Base-by-base conservation (phyloP, 2,329 filamentous ascomycete species). In the Ilyonectria mors-panacis region DNA sequence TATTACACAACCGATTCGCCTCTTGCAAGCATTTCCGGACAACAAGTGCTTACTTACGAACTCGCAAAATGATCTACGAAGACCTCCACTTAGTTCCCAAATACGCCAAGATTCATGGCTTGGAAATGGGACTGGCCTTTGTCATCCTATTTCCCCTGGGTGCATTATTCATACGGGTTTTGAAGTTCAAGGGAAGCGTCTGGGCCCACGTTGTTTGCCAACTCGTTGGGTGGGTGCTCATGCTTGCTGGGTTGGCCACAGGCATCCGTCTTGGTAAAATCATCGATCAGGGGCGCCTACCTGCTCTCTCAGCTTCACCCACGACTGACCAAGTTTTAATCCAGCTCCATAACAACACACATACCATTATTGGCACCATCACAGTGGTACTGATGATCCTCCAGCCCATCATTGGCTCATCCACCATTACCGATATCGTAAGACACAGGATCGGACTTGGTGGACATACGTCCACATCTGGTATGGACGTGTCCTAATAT, bases 201-300 rank as follows among this genome's bases (percentile, higher is more conserved):
- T 51, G 56, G 56, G 45, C 56, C 15, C 56, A 59, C 17, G 56
- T 50, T 23, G 45, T 44, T n/a, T 59, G 44, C 19, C 56, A 59
- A 50, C 21, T 51, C 8, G 17, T 59, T 39, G 56, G 56, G 0
- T 59, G 26, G 12, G 21, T 37, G n/a, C 56, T 59, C 56, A 59
- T 59, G 30, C 13, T 51, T 23, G 21, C 45, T 19, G 56, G 57
- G 15, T 35, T 48, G 4, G 57, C n/a, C 30, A 51, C 45, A 13
- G 57, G 57, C 6, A 50, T 59, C 9, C 57, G 57, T 2, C 23
- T 51, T 2, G 57, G 57, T 3, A 59, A 59, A n/a, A 50, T 59
- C 26, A 37, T 51, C 12, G 57, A 51, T 23, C 8, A 7, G 1
- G 57, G 51, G 3, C 6, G 39, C 9, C 21, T 21, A 2, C 10